These are phyloP conservation scores for Diophrys appendiculata DNA, from an alignment of 73 alveolate genomes.

Conservation along the genomic window DNA sequence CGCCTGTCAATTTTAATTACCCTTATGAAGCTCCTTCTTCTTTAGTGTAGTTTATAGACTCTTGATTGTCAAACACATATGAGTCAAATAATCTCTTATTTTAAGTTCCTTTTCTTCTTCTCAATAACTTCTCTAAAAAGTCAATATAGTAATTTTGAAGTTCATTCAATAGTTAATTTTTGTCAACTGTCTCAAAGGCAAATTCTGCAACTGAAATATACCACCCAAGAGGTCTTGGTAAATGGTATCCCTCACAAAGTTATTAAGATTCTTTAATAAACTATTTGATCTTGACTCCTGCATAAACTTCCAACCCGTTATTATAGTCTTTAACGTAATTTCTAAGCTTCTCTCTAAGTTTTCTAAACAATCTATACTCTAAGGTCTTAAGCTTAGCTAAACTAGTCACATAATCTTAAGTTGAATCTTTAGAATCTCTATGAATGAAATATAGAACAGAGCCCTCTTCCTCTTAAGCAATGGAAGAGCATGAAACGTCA, in stretches of 20 bases:
- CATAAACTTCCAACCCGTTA: too few relatives aligned
- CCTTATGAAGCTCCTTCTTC: too few relatives aligned
- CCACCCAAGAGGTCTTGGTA: background rate
- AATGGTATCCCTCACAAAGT: background rate
- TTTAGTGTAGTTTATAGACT: too few relatives aligned
- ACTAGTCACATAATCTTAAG: conserved; percentile 52
- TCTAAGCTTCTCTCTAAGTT: conserved; percentile 89
- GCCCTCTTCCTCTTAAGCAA: conserved; percentile 88
- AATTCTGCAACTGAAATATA: conserved; percentile 8
- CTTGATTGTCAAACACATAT: too few relatives aligned
- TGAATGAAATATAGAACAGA: conserved; percentile 77
- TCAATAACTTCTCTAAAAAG: background rate
- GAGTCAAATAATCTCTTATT: too few relatives aligned
- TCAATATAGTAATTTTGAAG: background rate
- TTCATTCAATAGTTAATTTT: background rate
- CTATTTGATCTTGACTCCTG: background rate
- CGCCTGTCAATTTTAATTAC: too few relatives aligned
- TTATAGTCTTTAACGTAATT: too few relatives aligned
- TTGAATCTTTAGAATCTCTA: too few relatives aligned
- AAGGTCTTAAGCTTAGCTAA: conserved; percentile 81
- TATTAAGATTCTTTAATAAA: conserved; percentile 10
- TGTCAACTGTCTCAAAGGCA: conserved; percentile 4
- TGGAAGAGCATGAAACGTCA: conserved; percentile 69
- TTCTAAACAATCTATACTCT: conserved; percentile 86
- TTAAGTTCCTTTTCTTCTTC: too few relatives aligned